Base-by-base conservation (phyloP, 192 early-diverging fungal genomes). In the Piromyces sp. region DNA sequence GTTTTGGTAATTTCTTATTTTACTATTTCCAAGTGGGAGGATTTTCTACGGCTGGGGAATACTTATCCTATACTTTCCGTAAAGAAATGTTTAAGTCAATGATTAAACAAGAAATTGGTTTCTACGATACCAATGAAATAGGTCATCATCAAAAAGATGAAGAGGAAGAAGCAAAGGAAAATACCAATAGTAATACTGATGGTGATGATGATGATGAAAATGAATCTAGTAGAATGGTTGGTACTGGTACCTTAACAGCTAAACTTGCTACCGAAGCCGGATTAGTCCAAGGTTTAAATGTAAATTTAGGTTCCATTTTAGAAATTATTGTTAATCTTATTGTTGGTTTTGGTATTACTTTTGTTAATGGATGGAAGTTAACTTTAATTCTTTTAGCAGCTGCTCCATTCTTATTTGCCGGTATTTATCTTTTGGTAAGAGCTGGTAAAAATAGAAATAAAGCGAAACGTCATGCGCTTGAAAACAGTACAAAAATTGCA, bases 391-490 rank as follows among this genome's bases (percentile, higher is more conserved):
- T 95, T 79, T 83, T 95, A 79, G 89, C 86, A 13, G 83, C 88
- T 80, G 88, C 93, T 80, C 95, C 95, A 4, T 79, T 96, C n/a
- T 85, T 95, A 58, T 87, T 51, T 16, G 81, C 88, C 6, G 93
- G 92, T 29, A 88, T 89, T 78, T 90, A 87, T 82, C 82, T 94
- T 83, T 89, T 94, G 82, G 88, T 92, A 58, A 87, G 84, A 12
- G 82, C 91, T 86, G 17, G 80, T 86, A 37, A 87, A 87, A 22
- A 88, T 87, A 81, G 85, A 85, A 9, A 79, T 80, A 79, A 87
- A 88, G 82, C 87, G 87, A 79, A 89, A 13, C 37, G 37, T 14
- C 37, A 88, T 81, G 91, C 92, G 1, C 94, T 94, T 83, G 91
- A 91, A 81, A 81, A 84, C 12, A 88, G 93, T 6, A 89, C 87